Percentiles rank a stretch among this genome's conserved stretches.
Evolutionary conservation across 2,329 filamentous ascomycete genomes (phyloP).

Genomic region (Hysterium pulicare): DNA sequence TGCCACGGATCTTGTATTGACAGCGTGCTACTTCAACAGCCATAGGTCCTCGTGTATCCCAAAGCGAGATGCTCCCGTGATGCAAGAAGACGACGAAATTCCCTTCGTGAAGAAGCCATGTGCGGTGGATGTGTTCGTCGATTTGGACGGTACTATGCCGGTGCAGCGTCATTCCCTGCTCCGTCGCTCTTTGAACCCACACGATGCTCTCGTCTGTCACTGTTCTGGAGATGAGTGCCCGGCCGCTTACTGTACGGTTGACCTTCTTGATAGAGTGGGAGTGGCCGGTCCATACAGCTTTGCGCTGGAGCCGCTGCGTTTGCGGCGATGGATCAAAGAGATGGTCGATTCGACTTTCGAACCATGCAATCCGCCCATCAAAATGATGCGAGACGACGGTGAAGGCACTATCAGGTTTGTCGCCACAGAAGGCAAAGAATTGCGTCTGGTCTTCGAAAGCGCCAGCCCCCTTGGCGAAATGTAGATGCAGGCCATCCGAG

Average conservation of each 20-base stretch:
- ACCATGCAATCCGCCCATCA: conserved; percentile 78
- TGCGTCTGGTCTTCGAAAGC: conserved; percentile 58
- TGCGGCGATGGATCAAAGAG: conserved; percentile 70
- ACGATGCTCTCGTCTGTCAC: conserved; percentile 74
- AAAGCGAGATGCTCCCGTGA: conserved; percentile 67
- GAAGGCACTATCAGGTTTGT: conserved; percentile 59
- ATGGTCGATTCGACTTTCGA: conserved; percentile 72
- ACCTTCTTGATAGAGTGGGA: conserved; percentile 78
- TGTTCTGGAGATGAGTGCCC: conserved; percentile 77
- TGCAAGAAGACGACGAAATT: conserved; percentile 79
- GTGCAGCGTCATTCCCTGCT: conserved; percentile 53
- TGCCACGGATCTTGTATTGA: conserved; percentile 61
- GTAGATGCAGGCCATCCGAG: conserved; percentile 56
- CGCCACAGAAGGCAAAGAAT: conserved; percentile 69
- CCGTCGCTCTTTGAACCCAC: conserved; percentile 66
- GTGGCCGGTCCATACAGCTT: conserved; percentile 79
- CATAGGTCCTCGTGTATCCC: conserved; percentile 66
- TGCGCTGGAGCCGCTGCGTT: conserved; percentile 57
- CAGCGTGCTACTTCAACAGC: conserved; percentile 59
- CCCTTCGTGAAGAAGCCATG: conserved; percentile 72
- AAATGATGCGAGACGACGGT: conserved; percentile 79
- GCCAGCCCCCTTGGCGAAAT: conserved; percentile 33
- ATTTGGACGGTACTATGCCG: conserved; percentile 67
- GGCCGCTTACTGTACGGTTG: conserved; percentile 77
- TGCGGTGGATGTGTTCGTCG: conserved; percentile 71